phyloP scores from a whole-genome alignment of 2,329 filamentous ascomycete genomes.

The Passalora sequoiae region DNA sequence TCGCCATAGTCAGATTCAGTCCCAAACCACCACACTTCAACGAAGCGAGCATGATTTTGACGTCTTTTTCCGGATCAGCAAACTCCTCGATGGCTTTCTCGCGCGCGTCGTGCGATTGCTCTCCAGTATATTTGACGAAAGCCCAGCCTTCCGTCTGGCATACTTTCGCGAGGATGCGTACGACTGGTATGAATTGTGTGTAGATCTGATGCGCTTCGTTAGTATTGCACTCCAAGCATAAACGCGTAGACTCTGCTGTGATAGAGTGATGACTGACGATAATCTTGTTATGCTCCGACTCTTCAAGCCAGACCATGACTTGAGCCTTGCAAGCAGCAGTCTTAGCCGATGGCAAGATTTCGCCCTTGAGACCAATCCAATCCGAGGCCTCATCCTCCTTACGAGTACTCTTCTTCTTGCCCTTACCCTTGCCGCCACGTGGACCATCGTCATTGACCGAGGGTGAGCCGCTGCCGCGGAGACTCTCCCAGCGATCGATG shows the following conservation, averaged over 20 bases:
- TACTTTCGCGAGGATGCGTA: conserved; percentile 48
- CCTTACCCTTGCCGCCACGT: neutral
- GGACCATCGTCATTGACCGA: neutral
- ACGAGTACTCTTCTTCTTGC: conserved; percentile 21
- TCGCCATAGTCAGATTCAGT: conserved; percentile 56
- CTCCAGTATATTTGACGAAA: conserved; percentile 47
- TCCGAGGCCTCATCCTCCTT: conserved; percentile 25
- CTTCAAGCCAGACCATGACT: conserved; percentile 41
- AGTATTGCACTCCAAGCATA: no score
- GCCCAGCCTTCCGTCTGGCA: conserved; percentile 49
- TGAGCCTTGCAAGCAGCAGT: conserved; percentile 44
- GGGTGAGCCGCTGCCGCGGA: neutral
- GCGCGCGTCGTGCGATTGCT: conserved; percentile 42
- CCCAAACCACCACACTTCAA: conserved; percentile 54
- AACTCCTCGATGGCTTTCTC: conserved; percentile 47
- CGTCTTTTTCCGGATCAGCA: conserved; percentile 28
- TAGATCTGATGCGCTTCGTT: conserved; percentile 41
- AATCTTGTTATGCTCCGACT: conserved; percentile 50
- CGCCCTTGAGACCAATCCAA: conserved; percentile 37
- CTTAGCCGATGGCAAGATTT: conserved; percentile 43
- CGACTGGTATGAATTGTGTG: conserved; percentile 53
- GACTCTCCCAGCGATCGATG: neutral
- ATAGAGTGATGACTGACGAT: conserved; percentile 32
- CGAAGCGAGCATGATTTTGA: conserved; percentile 51
- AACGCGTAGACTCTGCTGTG: neutral